These are phyloP conservation scores for Tetraselmis striata DNA, from an alignment of 139 green algal genomes.

Conservation along the genomic window DNA sequence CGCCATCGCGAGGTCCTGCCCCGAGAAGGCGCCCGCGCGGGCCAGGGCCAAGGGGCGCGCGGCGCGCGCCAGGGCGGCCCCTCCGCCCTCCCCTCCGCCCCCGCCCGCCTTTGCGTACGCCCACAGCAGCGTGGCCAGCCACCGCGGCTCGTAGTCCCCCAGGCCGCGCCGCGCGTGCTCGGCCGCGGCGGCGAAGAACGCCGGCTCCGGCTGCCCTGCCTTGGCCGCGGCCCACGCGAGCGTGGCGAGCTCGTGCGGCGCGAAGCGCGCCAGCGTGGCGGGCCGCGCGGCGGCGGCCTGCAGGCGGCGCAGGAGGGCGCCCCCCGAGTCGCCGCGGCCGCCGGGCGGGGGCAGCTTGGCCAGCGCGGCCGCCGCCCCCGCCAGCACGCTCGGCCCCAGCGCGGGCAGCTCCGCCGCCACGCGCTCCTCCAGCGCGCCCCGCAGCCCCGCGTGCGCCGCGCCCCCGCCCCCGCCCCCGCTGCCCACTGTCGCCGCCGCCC, in stretches of 20 bases:
- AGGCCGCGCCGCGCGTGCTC: neutral
- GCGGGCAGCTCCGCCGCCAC: neutral
- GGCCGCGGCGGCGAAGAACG: neutral
- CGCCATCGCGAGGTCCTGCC: neutral
- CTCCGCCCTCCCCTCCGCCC: neutral
- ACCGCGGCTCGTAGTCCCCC: neutral
- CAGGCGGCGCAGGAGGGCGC: neutral
- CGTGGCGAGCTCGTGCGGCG: neutral
- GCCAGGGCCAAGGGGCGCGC: neutral
- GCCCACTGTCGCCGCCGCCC: too few relatives aligned
- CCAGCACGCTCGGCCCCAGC: neutral
- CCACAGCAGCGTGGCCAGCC: neutral
- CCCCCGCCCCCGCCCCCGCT: too few relatives aligned
- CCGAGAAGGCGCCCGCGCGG: neutral
- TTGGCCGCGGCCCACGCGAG: neutral
- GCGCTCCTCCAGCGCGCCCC: too few relatives aligned
- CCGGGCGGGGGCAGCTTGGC: too few relatives aligned
- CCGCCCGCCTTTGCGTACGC: neutral
- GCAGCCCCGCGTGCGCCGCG: neutral
- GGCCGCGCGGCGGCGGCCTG: too few relatives aligned
- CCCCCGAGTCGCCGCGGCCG: too few relatives aligned
- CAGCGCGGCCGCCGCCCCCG: neutral
- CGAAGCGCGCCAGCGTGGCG: neutral
- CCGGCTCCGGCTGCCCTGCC: neutral
- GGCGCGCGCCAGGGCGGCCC: neutral